A percentile compares a stretch with the other conserved stretches of the same genome.
Evolutionary conservation across 805 yeast genomes (phyloP).

Genomic region (Pichia occidentalis): DNA sequence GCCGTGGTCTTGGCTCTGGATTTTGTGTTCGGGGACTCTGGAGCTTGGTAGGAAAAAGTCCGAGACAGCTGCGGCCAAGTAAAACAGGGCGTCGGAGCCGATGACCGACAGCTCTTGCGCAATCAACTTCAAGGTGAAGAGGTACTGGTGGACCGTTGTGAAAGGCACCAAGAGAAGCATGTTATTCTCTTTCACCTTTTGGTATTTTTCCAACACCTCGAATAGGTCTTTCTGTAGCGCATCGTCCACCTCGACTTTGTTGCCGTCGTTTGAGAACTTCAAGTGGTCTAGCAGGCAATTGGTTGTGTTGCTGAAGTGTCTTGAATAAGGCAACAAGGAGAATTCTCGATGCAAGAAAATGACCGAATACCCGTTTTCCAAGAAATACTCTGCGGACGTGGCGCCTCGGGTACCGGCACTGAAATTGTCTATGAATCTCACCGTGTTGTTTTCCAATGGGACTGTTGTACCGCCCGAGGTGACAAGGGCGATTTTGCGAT

Average conservation of each 20-base stretch:
- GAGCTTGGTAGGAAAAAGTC: slow-evolving; percentile 90
- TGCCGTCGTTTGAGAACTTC: slow-evolving; percentile 41
- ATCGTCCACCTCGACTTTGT: slow-evolving; percentile 51
- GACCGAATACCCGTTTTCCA: slow-evolving; percentile 84
- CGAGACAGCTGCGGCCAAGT: slow-evolving; percentile 95
- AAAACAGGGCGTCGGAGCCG: slow-evolving; percentile 62
- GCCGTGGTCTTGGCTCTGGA: slow-evolving; percentile 66
- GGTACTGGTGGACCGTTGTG: slow-evolving; percentile 90
- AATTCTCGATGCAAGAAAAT: slow-evolving; percentile 90
- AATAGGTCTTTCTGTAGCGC: slow-evolving; percentile 58
- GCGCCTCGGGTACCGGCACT: slow-evolving; percentile 99
- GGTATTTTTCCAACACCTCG: slow-evolving; percentile 49
- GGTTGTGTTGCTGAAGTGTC: slow-evolving; percentile 80
- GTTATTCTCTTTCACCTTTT: slow-evolving; percentile 42
- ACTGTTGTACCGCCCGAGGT: slow-evolving; percentile 98
- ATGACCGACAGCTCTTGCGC: slow-evolving; percentile 52
- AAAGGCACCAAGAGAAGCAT: slow-evolving; percentile 71
- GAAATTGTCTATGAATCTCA: slow-evolving; percentile 92
- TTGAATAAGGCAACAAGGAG: slow-evolving; percentile 84
- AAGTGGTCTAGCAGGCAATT: slow-evolving; percentile 82
- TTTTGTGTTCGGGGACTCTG: slow-evolving; percentile 86
- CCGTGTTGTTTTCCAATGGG: slow-evolving; percentile 94
- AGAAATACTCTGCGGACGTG: slow-evolving; percentile 85
- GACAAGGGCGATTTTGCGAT: slow-evolving; percentile 63
- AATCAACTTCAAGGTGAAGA: slow-evolving; percentile 70